Base-by-base conservation (phyloP, 2,329 filamentous ascomycete genomes). In the Westerdykella ornata region DNA sequence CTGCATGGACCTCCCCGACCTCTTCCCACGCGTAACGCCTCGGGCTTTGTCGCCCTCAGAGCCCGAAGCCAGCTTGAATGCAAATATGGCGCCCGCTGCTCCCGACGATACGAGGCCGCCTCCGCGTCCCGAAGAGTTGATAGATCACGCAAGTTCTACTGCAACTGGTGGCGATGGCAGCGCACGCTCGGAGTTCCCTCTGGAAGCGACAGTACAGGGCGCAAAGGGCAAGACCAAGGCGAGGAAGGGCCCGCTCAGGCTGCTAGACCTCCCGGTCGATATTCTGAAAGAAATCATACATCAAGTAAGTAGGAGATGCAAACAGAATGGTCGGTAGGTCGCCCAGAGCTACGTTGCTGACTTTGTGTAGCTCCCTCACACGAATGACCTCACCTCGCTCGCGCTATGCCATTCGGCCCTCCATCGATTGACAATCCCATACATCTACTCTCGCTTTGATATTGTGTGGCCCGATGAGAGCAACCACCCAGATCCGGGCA, bases 391-490 rank as follows among this genome's bases (percentile, higher is more conserved):
- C 46, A 87, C 84, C 0, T 81, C 85, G 12, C 74, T 92, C 31
- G 85, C 85, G 12, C 72, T 88, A 44, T 84, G 85, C 33, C 85
- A 88, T 67, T 88, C 85, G 12, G 81, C 82, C 19, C 75, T 94
- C 11, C 84, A 92, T 66, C 73, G 75, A 33, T 75, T 92, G 41
- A 79, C 84, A 0, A 81, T 87, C 17, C 85, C 86, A 14, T 80
- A 82, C 54, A 88, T 92, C 50, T 92, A 92, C 68, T 84, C 84
- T 14, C 79, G 84, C 45, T 92, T 92, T 65, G 86, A 92, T 59
- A 92, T 92, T 49, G 84, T 90, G 32, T 92, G 87, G 87, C 86
- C 86, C 0, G 85, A 90, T 56, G 78, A 78, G 22, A 75, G 77
- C 48, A 72, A 76, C 6, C 73, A 79, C 7, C 71, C 76, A 2